Conservation (phyloP, 2,329 filamentous ascomycete genomes). For the Clarireedia hainanense region DNA sequence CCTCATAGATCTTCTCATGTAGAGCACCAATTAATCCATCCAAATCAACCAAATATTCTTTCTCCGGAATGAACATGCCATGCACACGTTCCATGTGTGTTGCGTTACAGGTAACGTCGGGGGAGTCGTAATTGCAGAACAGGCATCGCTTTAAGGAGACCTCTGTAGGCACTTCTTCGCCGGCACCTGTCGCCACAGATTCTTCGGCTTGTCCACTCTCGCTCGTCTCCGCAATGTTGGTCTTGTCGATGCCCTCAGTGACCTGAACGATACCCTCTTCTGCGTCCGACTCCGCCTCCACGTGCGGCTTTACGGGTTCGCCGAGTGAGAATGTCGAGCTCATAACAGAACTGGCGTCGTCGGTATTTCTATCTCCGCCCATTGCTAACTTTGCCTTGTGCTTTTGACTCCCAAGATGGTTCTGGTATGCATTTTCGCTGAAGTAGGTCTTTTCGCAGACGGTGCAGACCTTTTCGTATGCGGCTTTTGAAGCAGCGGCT, state of each 20-base stretch:
- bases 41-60: conserved; percentile 70
- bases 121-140: conserved; percentile 85
- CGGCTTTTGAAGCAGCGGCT: conserved; percentile 78
- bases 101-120: conserved; percentile 66
- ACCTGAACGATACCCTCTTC: conserved; percentile 73
- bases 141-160: conserved; percentile 50
- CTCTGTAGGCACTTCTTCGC: conserved; percentile 38
- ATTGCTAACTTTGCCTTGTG: conserved; percentile 63
- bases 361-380: conserved; percentile 35
- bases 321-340: conserved; percentile 89
- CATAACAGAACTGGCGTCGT: conserved; percentile 74
- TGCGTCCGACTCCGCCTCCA: conserved; percentile 54
- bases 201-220: conserved; percentile 33
- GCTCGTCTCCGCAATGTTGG: conserved; percentile 43
- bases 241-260: conserved; percentile 66
- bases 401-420: conserved; percentile 86
- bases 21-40: conserved; percentile 75
- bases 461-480: conserved; percentile 76
- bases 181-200: conserved; percentile 19
- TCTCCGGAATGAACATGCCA: conserved; percentile 93
- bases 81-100: conserved; percentile 89
- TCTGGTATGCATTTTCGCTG: conserved; percentile 92
- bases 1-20: conserved; percentile 69
- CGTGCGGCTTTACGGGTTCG: conserved; percentile 49
- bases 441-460: conserved; percentile 89